Base-by-base conservation (phyloP, 176 grass and related monocot species). In the Oropetium thomaeum region DNA sequence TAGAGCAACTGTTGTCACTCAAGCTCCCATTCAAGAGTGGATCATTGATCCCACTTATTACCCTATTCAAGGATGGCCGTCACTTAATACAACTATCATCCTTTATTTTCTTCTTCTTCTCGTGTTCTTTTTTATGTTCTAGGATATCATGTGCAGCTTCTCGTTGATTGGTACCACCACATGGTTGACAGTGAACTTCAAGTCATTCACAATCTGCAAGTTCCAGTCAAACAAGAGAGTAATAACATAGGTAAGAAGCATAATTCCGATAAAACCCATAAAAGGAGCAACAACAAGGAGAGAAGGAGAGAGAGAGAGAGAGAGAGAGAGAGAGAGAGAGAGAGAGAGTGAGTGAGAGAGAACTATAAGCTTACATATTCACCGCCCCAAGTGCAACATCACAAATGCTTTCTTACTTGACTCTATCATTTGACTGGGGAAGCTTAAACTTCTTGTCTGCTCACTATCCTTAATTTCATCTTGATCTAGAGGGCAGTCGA, bases 181-280 rank as follows among this genome's bases (percentile, higher is more conserved):
- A 15, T 97, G 94, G 54, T 81, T 87, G 14, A 97, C 82, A 3
- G 94, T 97, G 76, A 97, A 97, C 88, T 91, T 97, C 88, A 97
- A 78, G 71, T 97, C 94, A 81, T 97, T 93, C 41, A 92, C 88
- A 80, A 97, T 97, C 93, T 97, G 78, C 45, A 1, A 23, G 39
- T 47, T 87, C 80, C 49, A 67, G 47, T 38, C 28, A 70, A 28
- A 32, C 48, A 51, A 5, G 15, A 12, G 23, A 17, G 64, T 25
- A 14, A n/a, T 51, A 16, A 16, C 26, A 27, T 10, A 80, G 5
- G 23, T 33, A 10, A 0, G 16, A 44, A 17, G 4, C 47, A 37
- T 11, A 22, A 27, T 69, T 20, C 3, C 62, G 38, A 20, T 12
- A 25, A 73, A 72, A 80, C 5, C 16, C 1, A 54, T 42, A 43